Percentiles rank a stretch among this genome's conserved stretches.
These are phyloP conservation scores for Fragaria iinumae DNA, from an alignment of 306 rosid genomes.

Conservation along the genomic window DNA sequence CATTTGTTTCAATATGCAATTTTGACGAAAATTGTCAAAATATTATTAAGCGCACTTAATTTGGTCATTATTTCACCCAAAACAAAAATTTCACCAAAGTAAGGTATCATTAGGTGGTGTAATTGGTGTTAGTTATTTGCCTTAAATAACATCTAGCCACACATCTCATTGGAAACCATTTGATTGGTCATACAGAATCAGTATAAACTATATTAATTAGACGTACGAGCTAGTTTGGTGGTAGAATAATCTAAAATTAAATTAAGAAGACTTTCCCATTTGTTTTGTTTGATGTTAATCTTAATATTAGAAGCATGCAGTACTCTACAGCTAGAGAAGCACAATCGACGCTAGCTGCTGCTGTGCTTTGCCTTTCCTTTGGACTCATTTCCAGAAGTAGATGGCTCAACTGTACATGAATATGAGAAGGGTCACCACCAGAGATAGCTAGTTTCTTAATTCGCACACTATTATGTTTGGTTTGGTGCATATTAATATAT, in stretches of 20 bases:
- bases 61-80: too few relatives aligned
- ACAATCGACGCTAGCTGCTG: not conserved
- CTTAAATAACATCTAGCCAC: too few relatives aligned
- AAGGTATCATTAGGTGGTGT: too few relatives aligned
- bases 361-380: not conserved
- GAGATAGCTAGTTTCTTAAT: not conserved
- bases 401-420: slow-evolving; percentile 30
- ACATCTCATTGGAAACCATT: too few relatives aligned
- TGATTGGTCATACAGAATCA: not conserved
- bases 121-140: too few relatives aligned
- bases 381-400: slow-evolving; percentile 21
- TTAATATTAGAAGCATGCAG: not conserved
- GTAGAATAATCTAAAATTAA: not conserved
- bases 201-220: not conserved
- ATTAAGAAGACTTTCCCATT: not conserved
- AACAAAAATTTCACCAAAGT: too few relatives aligned
- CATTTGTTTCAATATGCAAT: not conserved
- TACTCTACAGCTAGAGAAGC: not conserved
- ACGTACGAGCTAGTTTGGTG: not conserved
- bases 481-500: not conserved
- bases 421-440: not conserved
- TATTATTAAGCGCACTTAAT: too few relatives aligned
- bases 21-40: too few relatives aligned
- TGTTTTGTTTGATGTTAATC: not conserved
- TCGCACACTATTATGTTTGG: not conserved